phyloP scores from a whole-genome alignment of 2,329 filamentous ascomycete genomes.

The Pseudocercospora pini-densiflorae region DNA sequence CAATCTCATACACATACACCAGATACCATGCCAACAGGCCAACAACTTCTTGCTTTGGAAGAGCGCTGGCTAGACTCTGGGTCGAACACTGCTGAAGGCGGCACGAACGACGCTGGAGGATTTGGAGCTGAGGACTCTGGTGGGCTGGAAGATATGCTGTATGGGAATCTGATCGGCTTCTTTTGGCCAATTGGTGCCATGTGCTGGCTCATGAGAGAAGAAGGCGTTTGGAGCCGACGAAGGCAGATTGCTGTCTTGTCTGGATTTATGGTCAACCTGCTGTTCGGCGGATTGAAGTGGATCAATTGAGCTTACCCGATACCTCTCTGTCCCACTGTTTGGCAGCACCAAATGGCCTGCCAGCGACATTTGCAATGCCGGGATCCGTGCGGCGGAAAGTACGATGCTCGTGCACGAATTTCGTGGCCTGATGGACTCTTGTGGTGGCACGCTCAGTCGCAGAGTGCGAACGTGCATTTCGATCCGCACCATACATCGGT shows the following conservation, averaged over 20 bases:
- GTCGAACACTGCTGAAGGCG: constrained; percentile 42
- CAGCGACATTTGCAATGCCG: background rate
- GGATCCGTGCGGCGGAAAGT: background rate
- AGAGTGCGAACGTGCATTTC: constrained; percentile 42
- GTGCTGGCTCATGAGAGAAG: constrained; percentile 83
- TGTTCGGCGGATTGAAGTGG: constrained; percentile 60
- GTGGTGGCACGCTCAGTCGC: background rate
- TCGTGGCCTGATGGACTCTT: background rate
- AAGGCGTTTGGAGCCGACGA: constrained; percentile 82
- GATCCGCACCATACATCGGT: constrained; percentile 58
- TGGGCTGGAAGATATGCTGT: constrained; percentile 82
- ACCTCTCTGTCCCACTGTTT: no score
- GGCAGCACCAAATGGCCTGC: background rate
- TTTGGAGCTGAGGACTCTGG: constrained; percentile 62
- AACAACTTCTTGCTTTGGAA: constrained; percentile 76
- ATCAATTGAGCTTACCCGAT: background rate
- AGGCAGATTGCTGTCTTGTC: constrained; percentile 86
- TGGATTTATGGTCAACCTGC: constrained; percentile 78
- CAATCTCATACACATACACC: constrained; percentile 82
- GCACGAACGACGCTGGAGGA: constrained; percentile 47
- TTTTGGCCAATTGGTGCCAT: constrained; percentile 90
- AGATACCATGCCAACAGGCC: constrained; percentile 83
- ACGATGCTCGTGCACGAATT: background rate
- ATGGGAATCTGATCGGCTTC: constrained; percentile 89
- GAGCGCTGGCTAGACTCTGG: constrained; percentile 84